Evolutionary conservation across 2,329 filamentous ascomycete species (phyloP).

Genomic region (Colletotrichum viniferum): DNA sequence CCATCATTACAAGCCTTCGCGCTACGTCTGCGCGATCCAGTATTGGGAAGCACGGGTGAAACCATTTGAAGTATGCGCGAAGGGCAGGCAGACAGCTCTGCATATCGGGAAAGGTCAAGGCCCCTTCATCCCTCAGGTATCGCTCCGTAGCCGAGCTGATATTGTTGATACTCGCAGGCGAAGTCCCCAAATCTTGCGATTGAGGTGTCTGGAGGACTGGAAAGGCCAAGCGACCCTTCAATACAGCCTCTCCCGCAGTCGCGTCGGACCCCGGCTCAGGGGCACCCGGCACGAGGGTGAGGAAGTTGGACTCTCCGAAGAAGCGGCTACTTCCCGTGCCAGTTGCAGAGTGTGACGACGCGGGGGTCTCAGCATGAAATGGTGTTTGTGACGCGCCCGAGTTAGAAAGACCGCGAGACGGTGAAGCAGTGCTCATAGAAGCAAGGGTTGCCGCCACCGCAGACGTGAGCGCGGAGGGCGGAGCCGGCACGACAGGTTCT

Average conservation of each 20-base stretch:
- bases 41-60: conserved; percentile 61
- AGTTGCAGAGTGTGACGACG: background rate
- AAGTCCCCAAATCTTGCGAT: background rate
- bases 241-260: background rate
- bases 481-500: background rate
- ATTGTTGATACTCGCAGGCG: conserved; percentile 9
- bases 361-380: conserved; percentile 13
- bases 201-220: conserved; percentile 17
- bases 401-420: background rate
- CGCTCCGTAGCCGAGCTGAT: conserved; percentile 23
- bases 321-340: conserved; percentile 27
- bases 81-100: conserved; percentile 31
- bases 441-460: conserved; percentile 3
- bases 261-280: background rate
- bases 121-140: conserved; percentile 25
- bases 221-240: conserved; percentile 22
- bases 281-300: conserved; percentile 31
- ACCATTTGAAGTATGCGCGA: conserved; percentile 59
- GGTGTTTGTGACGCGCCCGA: background rate
- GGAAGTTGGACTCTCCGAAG: conserved; percentile 44
- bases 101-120: conserved; percentile 23
- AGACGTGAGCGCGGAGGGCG: background rate
- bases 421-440: conserved; percentile 9
- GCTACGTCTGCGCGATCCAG: conserved; percentile 51
- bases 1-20: conserved; percentile 39